Conservation (phyloP, 2,329 filamentous ascomycete species). For the Pyrenochaeta sp. region DNA sequence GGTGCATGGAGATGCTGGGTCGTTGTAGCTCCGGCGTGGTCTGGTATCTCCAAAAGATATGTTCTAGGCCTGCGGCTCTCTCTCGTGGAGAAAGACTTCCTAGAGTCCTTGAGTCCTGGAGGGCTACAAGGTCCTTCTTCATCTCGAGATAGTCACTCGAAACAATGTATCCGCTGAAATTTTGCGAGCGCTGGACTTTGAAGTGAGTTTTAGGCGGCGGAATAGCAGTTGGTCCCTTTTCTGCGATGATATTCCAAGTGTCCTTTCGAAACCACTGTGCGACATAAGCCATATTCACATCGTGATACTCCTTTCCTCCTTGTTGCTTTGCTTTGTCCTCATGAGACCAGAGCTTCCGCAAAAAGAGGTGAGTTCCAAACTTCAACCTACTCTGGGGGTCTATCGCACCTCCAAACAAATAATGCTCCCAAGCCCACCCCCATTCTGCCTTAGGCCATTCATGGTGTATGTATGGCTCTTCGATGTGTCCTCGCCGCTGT, state of each 20-base stretch:
- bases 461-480: conserved; percentile 34
- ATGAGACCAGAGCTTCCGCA: conserved; percentile 40
- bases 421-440: conserved; percentile 48
- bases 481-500: conserved; percentile 35
- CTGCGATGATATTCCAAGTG: conserved; percentile 37
- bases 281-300: conserved; percentile 43
- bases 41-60: no score
- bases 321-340: conserved; percentile 10
- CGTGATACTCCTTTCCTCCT: conserved; percentile 39
- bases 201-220: conserved; percentile 29
- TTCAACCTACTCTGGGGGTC: conserved; percentile 35
- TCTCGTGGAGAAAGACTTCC: no score
- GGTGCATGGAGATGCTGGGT: no score
- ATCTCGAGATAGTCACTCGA: conserved; percentile 21
- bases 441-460: conserved; percentile 39
- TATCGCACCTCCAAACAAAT: conserved; percentile 43
- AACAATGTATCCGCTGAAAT: conserved; percentile 25
- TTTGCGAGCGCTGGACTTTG: conserved; percentile 26
- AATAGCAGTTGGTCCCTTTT: conserved; percentile 29
- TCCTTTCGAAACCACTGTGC: conserved; percentile 46
- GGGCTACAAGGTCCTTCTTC: conserved; percentile 15
- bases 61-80: no score
- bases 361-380: conserved; percentile 28
- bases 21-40: no score
- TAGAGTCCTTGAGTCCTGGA: no score